phyloP scores from a whole-genome alignment of 352 stramenopile genomes.

The Blastocystis sp. region DNA sequence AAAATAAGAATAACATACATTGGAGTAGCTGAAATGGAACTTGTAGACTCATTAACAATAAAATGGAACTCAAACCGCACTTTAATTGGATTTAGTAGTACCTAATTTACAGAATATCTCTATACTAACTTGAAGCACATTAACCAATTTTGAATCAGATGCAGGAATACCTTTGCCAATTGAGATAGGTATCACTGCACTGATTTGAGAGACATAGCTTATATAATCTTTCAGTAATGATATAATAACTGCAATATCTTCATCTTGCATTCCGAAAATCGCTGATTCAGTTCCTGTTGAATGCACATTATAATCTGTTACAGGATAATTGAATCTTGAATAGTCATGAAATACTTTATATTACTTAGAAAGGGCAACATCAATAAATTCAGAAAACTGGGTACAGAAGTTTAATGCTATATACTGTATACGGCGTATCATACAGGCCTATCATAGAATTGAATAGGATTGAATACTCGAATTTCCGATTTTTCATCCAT shows the following conservation, averaged over 20 bases:
- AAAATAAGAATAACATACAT: not conserved
- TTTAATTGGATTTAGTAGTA: not conserved
- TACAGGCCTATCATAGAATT: not conserved
- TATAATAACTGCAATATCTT: not conserved
- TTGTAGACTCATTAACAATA: not conserved
- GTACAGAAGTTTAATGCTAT: not conserved
- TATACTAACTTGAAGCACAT: not conserved
- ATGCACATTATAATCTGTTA: not conserved
- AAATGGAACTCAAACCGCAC: slow-evolving; percentile 27
- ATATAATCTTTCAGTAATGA: not conserved
- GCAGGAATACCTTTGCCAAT: not conserved
- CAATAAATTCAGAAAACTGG: not conserved
- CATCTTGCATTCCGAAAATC: not conserved
- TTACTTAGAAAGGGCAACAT: not conserved
- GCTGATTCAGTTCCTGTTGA: not conserved
- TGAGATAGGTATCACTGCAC: not conserved
- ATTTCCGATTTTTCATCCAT: slow-evolving; percentile 39
- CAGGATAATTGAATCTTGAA: not conserved
- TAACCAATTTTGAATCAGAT: not conserved
- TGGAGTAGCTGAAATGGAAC: not conserved
- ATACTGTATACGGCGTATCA: not conserved
- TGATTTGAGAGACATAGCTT: not conserved
- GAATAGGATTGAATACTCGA: not conserved
- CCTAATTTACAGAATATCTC: not conserved
- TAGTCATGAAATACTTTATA: not conserved